Percentiles rank a stretch among this genome's conserved stretches.
These are phyloP conservation scores for Luzula sylvatica DNA, from an alignment of 176 grass and related monocot species.

Conservation along the genomic window DNA sequence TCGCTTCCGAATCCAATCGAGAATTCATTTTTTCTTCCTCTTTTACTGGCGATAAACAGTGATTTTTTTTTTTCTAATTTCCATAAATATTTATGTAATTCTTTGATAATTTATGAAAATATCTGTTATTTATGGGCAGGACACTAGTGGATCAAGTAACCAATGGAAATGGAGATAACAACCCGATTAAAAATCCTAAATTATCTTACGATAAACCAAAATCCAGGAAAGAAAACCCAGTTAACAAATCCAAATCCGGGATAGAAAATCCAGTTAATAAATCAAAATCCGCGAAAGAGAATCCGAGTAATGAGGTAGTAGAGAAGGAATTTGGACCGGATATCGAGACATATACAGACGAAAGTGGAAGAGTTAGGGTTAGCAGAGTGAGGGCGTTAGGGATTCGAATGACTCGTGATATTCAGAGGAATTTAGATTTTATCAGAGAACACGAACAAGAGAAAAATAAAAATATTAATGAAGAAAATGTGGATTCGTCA, in stretches of 20 bases:
- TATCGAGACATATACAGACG: constrained; percentile 83
- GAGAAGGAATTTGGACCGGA: constrained; percentile 58
- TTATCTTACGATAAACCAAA: constrained; percentile 27
- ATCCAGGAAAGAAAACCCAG: constrained; percentile 9
- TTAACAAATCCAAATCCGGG: constrained; percentile 31
- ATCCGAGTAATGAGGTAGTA: constrained; percentile 22
- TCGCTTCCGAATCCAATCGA: constrained; percentile 93
- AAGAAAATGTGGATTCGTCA: constrained; percentile 11
- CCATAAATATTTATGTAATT: neutral
- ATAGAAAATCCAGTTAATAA: constrained; percentile 24
- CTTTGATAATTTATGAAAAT: neutral
- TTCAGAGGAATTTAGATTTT: constrained; percentile 95
- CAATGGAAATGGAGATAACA: constrained; percentile 28
- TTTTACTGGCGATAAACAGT: constrained; percentile 98
- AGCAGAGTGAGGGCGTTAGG: constrained; percentile 85
- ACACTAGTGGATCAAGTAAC: constrained; percentile 38
- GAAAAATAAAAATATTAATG: constrained; percentile 16
- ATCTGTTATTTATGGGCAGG: constrained; percentile 29
- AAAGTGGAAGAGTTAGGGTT: constrained; percentile 66
- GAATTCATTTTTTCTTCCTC: constrained; percentile 96
- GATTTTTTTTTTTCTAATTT: constrained; percentile 27
- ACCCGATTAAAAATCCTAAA: constrained; percentile 14
- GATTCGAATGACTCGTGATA: constrained; percentile 93
- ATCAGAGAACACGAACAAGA: constrained; percentile 74
- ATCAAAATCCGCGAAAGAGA: constrained; percentile 32